Evolutionary conservation across 257 asterid species (phyloP), one percentile per base, ranked within the genome.

Genomic region (Handroanthus guayacan): DNA sequence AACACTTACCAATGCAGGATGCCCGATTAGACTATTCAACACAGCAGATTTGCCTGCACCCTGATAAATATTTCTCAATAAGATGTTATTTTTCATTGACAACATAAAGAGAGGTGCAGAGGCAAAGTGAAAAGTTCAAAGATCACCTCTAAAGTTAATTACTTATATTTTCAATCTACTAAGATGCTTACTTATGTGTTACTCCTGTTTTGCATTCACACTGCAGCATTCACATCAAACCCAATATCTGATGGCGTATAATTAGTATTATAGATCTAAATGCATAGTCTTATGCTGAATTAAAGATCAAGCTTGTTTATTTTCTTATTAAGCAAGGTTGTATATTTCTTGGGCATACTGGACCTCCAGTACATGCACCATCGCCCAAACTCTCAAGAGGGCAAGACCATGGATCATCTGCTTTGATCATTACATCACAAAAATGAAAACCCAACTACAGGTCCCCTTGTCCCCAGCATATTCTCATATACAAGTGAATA

Each of bases 21-120:
- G 98, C 62, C 98, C 98, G 43, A 94, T 89, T 77, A 94, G 86
- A 86, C 98, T 94, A 86, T 94, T 94, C 75, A 94, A 83, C 13
- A 89, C 97, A 50, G 97, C 97, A 56, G 98, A 94, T 82, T 94
- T 94, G 67, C 98, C 98, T 63, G 97, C 97, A 84, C 98, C 97
- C 98, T 94, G 97, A 62, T 51, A 73, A 34, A 75, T 12, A 72
- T 57, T 45, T 68, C 63, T 60, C 65, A 41, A 58, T 82, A 74
- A 80, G 72, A 70, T 68, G 66, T 39, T 36, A 62, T 61, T 41
- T 78, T 69, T 20, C 44, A 31, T 20, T 52, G 13, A 61, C 41
- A 69, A 34, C 67, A 17, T 67, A 48, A 62, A 37, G 50, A 68
- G n/a, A 55, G 5, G 65, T 60, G n/a, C 41, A 18, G 18, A 10